Evolutionary conservation across 2,329 filamentous ascomycete species (phyloP).

Genomic region (Colletotrichum higginsianum): DNA sequence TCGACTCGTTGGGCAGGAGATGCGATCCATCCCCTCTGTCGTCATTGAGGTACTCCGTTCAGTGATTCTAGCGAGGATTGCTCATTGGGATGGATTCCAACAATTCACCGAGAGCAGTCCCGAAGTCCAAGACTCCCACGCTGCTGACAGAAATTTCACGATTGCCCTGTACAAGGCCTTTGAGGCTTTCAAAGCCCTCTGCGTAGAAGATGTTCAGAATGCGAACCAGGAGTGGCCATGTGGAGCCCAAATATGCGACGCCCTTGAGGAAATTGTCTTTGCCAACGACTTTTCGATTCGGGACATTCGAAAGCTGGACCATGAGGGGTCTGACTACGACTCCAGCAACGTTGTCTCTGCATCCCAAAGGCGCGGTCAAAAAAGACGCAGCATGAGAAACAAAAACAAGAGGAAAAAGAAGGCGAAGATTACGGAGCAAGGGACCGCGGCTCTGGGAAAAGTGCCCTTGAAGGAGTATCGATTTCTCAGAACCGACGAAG

Average conservation of each 20-base stretch:
- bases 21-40: slow-evolving; percentile 50
- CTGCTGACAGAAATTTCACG: slow-evolving; percentile 60
- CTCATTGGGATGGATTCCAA: slow-evolving; percentile 50
- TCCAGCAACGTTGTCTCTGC: background rate
- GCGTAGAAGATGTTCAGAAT: slow-evolving; percentile 48
- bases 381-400: slow-evolving; percentile 28
- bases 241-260: background rate
- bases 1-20: slow-evolving; percentile 56
- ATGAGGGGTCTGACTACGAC: background rate
- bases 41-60: slow-evolving; percentile 56
- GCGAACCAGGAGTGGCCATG: background rate
- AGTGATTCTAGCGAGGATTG: slow-evolving; percentile 54
- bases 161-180: slow-evolving; percentile 51
- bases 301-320: background rate
- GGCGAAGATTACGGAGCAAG: slow-evolving; percentile 47
- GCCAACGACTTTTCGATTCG: slow-evolving; percentile 11
- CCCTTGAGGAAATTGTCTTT: background rate
- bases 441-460: slow-evolving; percentile 49
- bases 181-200: slow-evolving; percentile 52
- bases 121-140: slow-evolving; percentile 56
- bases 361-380: slow-evolving; percentile 39
- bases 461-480: slow-evolving; percentile 60
- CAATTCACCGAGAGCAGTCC: slow-evolving; percentile 52
- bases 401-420: slow-evolving; percentile 35
- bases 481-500: slow-evolving; percentile 57